A percentile compares a stretch with the other conserved stretches of the same genome.
Conservation (phyloP, 129 eudicot genomes). For the Silybum marianum region DNA sequence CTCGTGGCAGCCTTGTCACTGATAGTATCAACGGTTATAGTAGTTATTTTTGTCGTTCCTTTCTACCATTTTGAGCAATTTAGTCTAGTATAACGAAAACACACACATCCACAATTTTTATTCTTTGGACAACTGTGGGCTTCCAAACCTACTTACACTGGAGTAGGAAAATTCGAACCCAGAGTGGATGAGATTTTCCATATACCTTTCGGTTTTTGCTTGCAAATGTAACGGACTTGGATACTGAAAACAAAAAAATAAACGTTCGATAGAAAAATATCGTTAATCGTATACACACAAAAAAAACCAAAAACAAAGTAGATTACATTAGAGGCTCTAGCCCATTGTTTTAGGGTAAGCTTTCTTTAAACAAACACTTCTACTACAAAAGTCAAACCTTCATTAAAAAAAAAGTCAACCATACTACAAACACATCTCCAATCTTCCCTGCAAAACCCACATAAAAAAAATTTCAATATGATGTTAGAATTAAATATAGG, state of each 20-base stretch:
- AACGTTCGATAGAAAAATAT: not conserved
- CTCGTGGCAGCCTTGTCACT: not conserved
- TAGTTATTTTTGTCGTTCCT: not conserved
- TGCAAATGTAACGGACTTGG: not conserved
- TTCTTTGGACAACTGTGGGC: no score
- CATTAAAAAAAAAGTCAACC: not conserved
- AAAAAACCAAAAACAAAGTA: not conserved
- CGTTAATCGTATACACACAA: not conserved
- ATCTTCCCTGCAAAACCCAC: slow-evolving; percentile 15
- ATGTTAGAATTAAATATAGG: no score
- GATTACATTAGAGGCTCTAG: not conserved
- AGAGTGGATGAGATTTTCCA: no score
- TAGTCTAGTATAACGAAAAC: not conserved
- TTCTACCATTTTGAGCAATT: not conserved
- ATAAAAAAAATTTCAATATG: no score
- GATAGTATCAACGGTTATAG: not conserved
- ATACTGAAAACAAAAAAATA: not conserved
- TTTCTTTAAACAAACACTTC: slow-evolving; percentile 6
- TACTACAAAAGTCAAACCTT: slow-evolving; percentile 22
- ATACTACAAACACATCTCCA: slow-evolving; percentile 21
- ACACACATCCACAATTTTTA: no score
- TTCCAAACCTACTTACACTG: no score
- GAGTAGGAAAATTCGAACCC: no score
- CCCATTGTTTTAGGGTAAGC: slow-evolving; percentile 17
- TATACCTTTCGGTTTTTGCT: not conserved